Conservation (phyloP, 2,329 filamentous ascomycete species). For the Cordyceps cateniannulata region DNA sequence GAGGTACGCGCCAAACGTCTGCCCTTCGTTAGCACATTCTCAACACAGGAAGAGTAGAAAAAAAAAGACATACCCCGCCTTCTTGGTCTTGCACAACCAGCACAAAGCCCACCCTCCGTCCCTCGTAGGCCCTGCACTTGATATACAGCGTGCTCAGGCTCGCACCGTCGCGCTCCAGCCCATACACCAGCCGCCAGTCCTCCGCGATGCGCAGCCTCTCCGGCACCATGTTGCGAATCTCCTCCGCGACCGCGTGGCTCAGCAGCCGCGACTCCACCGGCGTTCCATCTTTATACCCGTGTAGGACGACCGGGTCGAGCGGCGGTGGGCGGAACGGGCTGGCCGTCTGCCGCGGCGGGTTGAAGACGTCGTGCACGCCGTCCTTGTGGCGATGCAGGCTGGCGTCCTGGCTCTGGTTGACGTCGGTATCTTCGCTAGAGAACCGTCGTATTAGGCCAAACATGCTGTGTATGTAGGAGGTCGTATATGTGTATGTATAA, state of each 20-base stretch:
- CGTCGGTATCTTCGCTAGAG: conserved; percentile 39
- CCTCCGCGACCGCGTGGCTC: conserved; percentile 71
- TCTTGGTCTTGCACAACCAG: conserved; percentile 75
- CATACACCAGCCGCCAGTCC: conserved; percentile 81
- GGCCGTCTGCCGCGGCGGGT: conserved; percentile 45
- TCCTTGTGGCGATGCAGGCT: conserved; percentile 26
- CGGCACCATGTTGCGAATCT: conserved; percentile 84
- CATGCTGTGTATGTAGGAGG: conserved; percentile 29
- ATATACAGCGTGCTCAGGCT: conserved; percentile 82
- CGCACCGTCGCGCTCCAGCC: conserved; percentile 84
- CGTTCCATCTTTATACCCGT: conserved; percentile 58
- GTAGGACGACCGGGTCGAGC: conserved; percentile 70
- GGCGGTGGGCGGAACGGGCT: conserved; percentile 86
- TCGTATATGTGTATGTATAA: not conserved
- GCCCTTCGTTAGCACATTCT: not conserved
- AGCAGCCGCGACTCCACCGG: conserved; percentile 58
- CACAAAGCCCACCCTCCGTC: conserved; percentile 77
- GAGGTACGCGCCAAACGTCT: conserved; percentile 89
- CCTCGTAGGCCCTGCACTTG: conserved; percentile 60
- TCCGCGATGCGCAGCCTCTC: conserved; percentile 81
- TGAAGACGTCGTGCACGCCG: conserved; percentile 53
- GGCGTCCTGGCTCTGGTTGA: conserved; percentile 22
- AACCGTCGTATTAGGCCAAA: conserved; percentile 63
- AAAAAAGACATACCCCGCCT: conserved; percentile 51
- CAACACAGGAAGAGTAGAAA: not conserved